Evolutionary conservation across 1,139 yeast species (phyloP).

Genomic region (Debaryomyces coudertii): DNA sequence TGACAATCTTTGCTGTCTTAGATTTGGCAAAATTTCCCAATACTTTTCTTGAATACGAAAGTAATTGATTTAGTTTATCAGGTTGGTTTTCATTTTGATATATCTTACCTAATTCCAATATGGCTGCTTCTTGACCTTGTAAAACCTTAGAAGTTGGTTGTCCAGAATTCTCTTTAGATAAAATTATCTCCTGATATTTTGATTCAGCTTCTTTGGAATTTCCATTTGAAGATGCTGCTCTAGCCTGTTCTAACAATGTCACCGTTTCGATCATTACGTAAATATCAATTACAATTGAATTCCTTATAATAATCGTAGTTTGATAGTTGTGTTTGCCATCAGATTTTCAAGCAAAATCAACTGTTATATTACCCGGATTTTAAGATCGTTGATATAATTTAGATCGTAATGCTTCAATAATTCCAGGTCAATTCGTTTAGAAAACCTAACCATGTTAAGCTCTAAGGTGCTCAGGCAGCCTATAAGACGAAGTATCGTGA

Average conservation of each 20-base stretch:
- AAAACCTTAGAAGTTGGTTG: conserved; percentile 26
- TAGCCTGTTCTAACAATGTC: conserved; percentile 55
- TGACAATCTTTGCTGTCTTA: conserved; percentile 88
- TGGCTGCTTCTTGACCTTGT: conserved; percentile 64
- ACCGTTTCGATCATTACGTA: conserved; percentile 20
- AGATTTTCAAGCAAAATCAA: conserved; percentile 1
- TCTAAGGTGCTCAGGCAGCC: background rate
- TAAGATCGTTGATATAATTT: background rate
- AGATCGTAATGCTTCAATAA: background rate
- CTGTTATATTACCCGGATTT: conserved; percentile 8
- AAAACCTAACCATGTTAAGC: background rate
- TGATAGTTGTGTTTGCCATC: conserved; percentile 19
- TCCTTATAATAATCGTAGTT: background rate
- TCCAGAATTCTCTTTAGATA: conserved; percentile 34
- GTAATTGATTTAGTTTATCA: conserved; percentile 59
- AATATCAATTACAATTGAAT: background rate
- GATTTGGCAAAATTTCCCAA: conserved; percentile 86
- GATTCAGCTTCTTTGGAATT: conserved; percentile 60
- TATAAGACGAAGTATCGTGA: background rate
- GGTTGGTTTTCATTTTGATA: conserved; percentile 51
- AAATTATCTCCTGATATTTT: conserved; percentile 50
- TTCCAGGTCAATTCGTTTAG: background rate
- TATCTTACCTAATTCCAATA: conserved; percentile 63
- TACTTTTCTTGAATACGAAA: conserved; percentile 68
- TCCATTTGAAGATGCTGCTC: conserved; percentile 52